Evolutionary conservation across 768 basidiomycete species (phyloP), one percentile per base, ranked within the genome.

Genomic region (Cyathus striatus): DNA sequence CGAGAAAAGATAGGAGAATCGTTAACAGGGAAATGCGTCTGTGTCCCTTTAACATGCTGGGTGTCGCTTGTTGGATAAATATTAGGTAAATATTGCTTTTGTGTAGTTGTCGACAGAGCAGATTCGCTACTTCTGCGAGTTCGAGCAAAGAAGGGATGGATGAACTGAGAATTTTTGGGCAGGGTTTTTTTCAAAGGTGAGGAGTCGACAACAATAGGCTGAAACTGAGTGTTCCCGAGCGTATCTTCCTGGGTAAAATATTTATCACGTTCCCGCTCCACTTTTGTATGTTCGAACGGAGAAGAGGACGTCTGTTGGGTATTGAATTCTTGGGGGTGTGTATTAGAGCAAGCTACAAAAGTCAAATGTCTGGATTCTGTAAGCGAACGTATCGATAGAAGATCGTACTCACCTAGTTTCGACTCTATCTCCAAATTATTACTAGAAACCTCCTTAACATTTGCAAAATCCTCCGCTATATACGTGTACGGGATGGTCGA

Each of bases 1-100:
- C n/a, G n/a, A n/a, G n/a, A n/a, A n/a, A n/a, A n/a, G n/a, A n/a
- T n/a, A n/a, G n/a, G n/a, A n/a, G n/a, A n/a, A n/a, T 36, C 7
- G 7, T 30, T 39, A 9, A 47, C 46, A 42, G 50, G 33, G 50
- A 68, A 70, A n/a, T 45, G 46, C 32, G 60, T 70, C 53, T 84
- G 82, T 14, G 64, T 57, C 25, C 82, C 83, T 49, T 18, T 36
- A 6, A 36, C 35, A 18, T 87, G 86, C 53, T 84, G 83, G 13
- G 63, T 66, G 18, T 64, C 60, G 36, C 51, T 51, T 49, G 65
- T 62, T 23, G 85, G 86, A 52, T 72, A 76, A n/a, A n/a, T n/a
- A n/a, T n/a, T n/a, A n/a, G n/a, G n/a, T n/a, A n/a, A n/a, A n/a
- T n/a, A n/a, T n/a, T n/a, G n/a, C n/a, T n/a, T n/a, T n/a, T n/a